Conservation (phyloP, 371 early-diverging fungal genomes). For the Mortierella sp. region DNA sequence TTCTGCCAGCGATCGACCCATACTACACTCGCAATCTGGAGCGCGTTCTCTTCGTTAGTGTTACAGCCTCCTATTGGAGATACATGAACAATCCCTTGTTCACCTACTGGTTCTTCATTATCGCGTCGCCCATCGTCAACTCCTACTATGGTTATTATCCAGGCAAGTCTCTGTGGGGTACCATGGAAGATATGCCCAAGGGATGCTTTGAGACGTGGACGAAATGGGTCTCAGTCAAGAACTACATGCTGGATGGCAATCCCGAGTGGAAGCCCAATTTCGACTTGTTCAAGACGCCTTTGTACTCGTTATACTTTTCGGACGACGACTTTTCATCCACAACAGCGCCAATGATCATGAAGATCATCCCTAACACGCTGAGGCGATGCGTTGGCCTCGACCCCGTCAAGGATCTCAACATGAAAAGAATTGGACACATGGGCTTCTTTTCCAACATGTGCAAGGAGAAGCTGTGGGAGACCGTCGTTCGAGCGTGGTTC, state of each 20-base stretch:
- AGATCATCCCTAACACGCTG: slow-evolving; percentile 34
- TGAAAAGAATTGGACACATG: slow-evolving; percentile 55
- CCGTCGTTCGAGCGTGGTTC: slow-evolving; percentile 37
- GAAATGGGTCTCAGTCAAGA: slow-evolving; percentile 34
- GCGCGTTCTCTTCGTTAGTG: slow-evolving; percentile 44
- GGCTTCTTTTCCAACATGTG: slow-evolving; percentile 50
- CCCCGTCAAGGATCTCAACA: slow-evolving; percentile 40
- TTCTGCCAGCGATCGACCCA: slow-evolving; percentile 39
- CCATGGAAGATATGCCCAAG: slow-evolving; percentile 54
- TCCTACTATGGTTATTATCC: slow-evolving; percentile 47
- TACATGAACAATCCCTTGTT: slow-evolving; percentile 38
- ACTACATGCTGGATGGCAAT: slow-evolving; percentile 53
- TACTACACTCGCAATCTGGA: slow-evolving; percentile 51
- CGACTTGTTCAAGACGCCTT: slow-evolving; percentile 38
- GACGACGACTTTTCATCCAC: slow-evolving; percentile 49
- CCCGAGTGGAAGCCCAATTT: slow-evolving; percentile 55
- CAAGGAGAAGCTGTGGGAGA: slow-evolving; percentile 50
- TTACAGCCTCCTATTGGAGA: slow-evolving; percentile 50
- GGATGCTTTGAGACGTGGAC: slow-evolving; percentile 50
- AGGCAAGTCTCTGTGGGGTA: slow-evolving; percentile 43
- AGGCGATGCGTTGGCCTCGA: slow-evolving; percentile 31
- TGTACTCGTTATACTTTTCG: slow-evolving; percentile 47
- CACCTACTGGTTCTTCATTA: slow-evolving; percentile 48
- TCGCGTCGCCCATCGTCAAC: slow-evolving; percentile 42
- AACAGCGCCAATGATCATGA: slow-evolving; percentile 35